A percentile compares a stretch with the other conserved stretches of the same genome.
Conservation (phyloP, 2,329 filamentous ascomycete species). For the Alternaria infectoria region DNA sequence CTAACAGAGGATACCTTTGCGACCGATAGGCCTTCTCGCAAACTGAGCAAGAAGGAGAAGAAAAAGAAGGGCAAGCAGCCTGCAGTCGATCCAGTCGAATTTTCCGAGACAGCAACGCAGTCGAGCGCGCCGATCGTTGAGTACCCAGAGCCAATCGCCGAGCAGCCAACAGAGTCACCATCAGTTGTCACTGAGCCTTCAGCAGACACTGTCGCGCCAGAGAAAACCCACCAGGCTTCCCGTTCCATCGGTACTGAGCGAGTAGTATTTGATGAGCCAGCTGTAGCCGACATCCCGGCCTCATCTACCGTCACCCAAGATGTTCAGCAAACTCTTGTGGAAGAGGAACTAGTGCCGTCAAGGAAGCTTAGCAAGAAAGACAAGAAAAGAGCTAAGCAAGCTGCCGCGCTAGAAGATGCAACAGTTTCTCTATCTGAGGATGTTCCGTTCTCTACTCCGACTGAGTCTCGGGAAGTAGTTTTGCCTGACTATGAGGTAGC, state of each 20-base stretch:
- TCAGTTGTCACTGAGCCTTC: not conserved
- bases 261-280: not conserved
- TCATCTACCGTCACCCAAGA: not conserved
- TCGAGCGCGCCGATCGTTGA: not conserved
- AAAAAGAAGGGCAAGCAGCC: slow-evolving; percentile 25
- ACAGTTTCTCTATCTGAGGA: too few species aligned
- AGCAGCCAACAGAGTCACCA: not conserved
- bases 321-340: not conserved
- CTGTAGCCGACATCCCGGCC: not conserved
- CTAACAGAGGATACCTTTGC: not conserved
- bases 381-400: slow-evolving; percentile 37
- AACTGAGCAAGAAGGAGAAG: slow-evolving; percentile 35
- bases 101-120: not conserved
- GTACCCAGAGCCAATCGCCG: not conserved
- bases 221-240: not conserved
- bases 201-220: not conserved
- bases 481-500: not conserved
- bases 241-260: not conserved
- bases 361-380: slow-evolving; percentile 34
- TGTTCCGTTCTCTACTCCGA: not conserved
- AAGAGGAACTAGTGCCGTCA: slow-evolving; percentile 16
- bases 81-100: slow-evolving; percentile 12
- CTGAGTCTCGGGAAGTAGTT: not conserved
- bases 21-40: slow-evolving; percentile 11
- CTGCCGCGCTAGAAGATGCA: not conserved